A percentile compares a stretch with the other conserved stretches of the same genome.
These are phyloP conservation scores for Brettanomyces sp. DNA, from an alignment of 805 yeast species.

Conservation along the genomic window DNA sequence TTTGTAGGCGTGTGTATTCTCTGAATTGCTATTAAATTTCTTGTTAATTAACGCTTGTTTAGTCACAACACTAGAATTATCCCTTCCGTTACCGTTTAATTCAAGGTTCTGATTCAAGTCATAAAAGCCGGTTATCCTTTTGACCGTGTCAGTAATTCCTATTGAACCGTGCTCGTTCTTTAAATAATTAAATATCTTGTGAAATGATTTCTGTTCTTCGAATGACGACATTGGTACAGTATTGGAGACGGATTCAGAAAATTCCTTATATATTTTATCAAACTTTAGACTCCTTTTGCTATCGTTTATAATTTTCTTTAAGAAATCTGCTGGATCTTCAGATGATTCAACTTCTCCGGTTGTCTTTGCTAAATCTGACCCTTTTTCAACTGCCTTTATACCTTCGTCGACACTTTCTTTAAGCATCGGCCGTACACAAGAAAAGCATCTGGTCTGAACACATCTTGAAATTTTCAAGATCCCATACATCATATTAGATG, in stretches of 20 bases:
- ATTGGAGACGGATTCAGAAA: background rate
- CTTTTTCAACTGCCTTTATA: too few relatives aligned
- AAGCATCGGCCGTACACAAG: too few relatives aligned
- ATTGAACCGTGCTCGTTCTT: conserved; percentile 11
- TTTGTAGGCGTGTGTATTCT: conserved; percentile 5
- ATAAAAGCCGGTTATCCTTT: conserved; percentile 13
- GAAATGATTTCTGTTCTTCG: conserved; percentile 25
- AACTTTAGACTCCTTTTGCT: background rate
- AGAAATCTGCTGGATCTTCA: background rate
- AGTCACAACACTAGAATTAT: too few relatives aligned
- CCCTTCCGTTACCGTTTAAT: background rate
- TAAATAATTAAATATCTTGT: conserved; percentile 21
- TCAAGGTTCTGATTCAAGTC: background rate
- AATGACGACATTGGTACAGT: conserved; percentile 15
- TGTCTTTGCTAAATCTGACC: too few relatives aligned
- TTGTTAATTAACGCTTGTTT: background rate
- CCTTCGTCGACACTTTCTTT: too few relatives aligned
- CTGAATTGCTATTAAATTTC: conserved; percentile 7
- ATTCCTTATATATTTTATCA: conserved; percentile 1
- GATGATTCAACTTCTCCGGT: too few relatives aligned
- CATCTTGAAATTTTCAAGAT: too few relatives aligned
- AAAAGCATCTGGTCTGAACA: too few relatives aligned
- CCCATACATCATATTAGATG: too few relatives aligned
- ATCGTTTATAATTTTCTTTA: background rate
- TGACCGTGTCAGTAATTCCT: conserved; percentile 19